Evolutionary conservation across 352 stramenopile species (phyloP).

Genomic region (Blastocystis sp.): DNA sequence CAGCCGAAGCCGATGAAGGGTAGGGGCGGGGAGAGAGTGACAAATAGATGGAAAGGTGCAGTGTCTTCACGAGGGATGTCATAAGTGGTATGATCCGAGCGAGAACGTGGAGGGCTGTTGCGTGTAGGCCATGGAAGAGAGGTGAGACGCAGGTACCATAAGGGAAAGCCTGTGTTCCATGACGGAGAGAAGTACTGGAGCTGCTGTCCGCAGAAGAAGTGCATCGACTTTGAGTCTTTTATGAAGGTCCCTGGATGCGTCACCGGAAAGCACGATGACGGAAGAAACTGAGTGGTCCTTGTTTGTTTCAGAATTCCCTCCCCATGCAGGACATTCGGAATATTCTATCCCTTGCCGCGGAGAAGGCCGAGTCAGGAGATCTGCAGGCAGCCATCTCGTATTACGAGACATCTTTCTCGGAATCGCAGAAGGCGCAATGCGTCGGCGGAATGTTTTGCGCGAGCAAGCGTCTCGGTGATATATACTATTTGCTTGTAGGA

Average conservation of each 20-base stretch:
- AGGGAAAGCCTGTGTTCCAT: slow-evolving; percentile 77
- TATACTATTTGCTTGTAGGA: slow-evolving; percentile 5
- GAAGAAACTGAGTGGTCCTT: slow-evolving; percentile 35
- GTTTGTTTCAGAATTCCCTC: slow-evolving; percentile 26
- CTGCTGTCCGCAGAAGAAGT: slow-evolving; percentile 74
- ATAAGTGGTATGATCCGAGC: slow-evolving; percentile 77
- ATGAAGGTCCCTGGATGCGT: slow-evolving; percentile 75
- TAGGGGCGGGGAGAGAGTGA: slow-evolving; percentile 59
- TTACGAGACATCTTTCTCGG: background rate
- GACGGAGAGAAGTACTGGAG: slow-evolving; percentile 82
- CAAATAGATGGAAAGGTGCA: slow-evolving; percentile 75
- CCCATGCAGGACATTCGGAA: slow-evolving; percentile 9
- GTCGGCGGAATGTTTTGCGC: slow-evolving; percentile 21
- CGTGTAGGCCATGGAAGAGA: slow-evolving; percentile 61
- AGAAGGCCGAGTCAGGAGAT: background rate
- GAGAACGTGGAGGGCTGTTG: slow-evolving; percentile 72
- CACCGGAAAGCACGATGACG: slow-evolving; percentile 70
- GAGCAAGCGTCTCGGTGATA: slow-evolving; percentile 8
- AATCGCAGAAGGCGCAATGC: background rate
- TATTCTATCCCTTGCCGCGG: background rate
- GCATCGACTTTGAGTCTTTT: slow-evolving; percentile 77
- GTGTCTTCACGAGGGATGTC: slow-evolving; percentile 79
- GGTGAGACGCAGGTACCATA: slow-evolving; percentile 64
- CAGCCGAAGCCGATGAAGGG: slow-evolving; percentile 43
- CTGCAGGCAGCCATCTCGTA: background rate